Base-by-base conservation (phyloP, 306 rosid genomes). In the Castanea mollissima region DNA sequence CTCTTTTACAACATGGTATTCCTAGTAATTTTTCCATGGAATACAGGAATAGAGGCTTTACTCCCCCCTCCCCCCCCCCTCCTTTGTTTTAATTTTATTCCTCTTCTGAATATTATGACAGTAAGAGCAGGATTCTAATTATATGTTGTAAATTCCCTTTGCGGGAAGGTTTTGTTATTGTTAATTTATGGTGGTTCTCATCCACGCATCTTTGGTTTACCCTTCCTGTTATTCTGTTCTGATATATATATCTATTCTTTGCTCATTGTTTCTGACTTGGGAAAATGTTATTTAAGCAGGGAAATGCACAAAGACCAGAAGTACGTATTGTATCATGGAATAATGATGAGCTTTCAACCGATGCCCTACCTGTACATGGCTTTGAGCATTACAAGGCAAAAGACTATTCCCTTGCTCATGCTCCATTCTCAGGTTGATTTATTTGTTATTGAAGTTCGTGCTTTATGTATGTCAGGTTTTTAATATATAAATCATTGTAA, bases 301-400 rank as follows among this genome's bases (percentile, higher is more conserved):
- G 98, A 78, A 91, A 87, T 88, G 99, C 93, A 74, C 97, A 91
- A 76, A 88, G 98, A 87, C 99, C 99, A 64, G 99, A 95, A 91
- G 90, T 95, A 69, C 96, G 95, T 62, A 52, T 95, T 32, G 93
- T 95, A 71, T 80, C 99, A 69, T 89, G 98, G 99, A 95, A 80
- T 72, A 95, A 90, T 87, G 98, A 95, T 70, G 99, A 95, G 68
- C 93, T 89, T 83, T 95, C 99, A 51, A 93, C 97, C 9, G 99
- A 95, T 85, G 97, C 99, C 80, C 82, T 95, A 72, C 99, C 99
- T 55, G 98, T 95, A 74, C 92, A 82, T 74, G 98, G 99, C 21
- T 95, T 93, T 81, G 99, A 95, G 90, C 98, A 93, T 90, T 93
- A 90, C 94, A 93, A 89, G 91, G 98, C 96, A 73, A 93, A 95